A percentile compares a stretch with the other conserved stretches of the same genome.
Evolutionary conservation across 2,329 filamentous ascomycete genomes (phyloP).

Genomic region (Dendryphion nanum): DNA sequence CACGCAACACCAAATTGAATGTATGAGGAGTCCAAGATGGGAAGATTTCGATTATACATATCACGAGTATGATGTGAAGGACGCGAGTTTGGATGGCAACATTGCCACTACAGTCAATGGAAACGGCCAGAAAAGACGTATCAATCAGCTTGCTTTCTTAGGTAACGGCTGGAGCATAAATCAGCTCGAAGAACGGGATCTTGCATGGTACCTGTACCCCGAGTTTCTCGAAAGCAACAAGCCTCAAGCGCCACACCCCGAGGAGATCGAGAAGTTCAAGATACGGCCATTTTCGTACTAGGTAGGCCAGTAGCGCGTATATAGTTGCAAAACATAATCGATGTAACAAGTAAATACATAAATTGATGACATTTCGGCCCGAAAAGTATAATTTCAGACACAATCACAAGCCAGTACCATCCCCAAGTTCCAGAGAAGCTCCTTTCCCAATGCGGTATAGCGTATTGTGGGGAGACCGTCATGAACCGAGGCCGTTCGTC

Average conservation of each 20-base stretch:
- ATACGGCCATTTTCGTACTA: slow-evolving; percentile 40
- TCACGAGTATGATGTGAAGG: slow-evolving; percentile 5
- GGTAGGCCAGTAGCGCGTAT: too few species aligned
- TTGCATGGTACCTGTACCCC: slow-evolving; percentile 44
- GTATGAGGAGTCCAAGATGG: slow-evolving; percentile 33
- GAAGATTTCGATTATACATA: slow-evolving; percentile 36
- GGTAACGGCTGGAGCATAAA: slow-evolving; percentile 32
- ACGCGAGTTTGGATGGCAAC: background rate
- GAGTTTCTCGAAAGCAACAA: slow-evolving; percentile 35
- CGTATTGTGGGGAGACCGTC: background rate
- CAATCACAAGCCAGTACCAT: background rate
- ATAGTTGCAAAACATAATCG: too few species aligned
- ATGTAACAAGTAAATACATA: too few species aligned
- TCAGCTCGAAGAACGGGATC: slow-evolving; percentile 30
- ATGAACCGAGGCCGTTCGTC: background rate
- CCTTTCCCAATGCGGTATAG: background rate
- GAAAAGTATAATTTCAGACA: too few species aligned
- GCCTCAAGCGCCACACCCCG: slow-evolving; percentile 34
- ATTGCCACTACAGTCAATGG: background rate
- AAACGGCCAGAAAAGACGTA: slow-evolving; percentile 7
- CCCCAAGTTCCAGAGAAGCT: too few species aligned
- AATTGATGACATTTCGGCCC: too few species aligned
- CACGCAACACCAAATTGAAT: slow-evolving; percentile 31
- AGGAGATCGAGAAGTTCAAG: slow-evolving; percentile 37
- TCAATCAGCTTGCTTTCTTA: slow-evolving; percentile 31